A percentile compares a stretch with the other conserved stretches of the same genome.
These are phyloP conservation scores for Imleria badia DNA, from an alignment of 768 basidiomycete species.

Conservation along the genomic window DNA sequence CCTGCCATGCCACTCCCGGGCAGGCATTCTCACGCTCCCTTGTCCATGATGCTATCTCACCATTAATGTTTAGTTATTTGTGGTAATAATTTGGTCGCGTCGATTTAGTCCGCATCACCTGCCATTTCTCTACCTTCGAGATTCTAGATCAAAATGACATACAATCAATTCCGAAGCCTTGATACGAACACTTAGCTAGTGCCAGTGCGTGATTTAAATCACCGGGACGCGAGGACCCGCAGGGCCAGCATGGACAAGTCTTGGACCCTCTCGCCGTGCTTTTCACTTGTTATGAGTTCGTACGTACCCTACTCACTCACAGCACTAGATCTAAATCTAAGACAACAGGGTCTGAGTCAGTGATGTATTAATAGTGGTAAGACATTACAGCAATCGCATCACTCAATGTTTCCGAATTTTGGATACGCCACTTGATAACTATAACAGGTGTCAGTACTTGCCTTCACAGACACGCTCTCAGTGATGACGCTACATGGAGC, in stretches of 20 bases:
- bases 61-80: not conserved
- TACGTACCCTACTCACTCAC: not conserved
- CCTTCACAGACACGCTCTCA: not conserved
- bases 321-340: not conserved
- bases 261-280: too few species aligned
- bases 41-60: not conserved
- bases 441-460: not conserved
- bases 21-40: not conserved
- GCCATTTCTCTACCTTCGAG: not conserved
- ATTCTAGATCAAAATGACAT: not conserved
- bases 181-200: not conserved
- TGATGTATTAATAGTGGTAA: not conserved
- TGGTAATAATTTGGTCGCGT: constrained; percentile 3
- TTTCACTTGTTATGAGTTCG: not conserved
- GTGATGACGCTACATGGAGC: not conserved
- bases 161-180: not conserved
- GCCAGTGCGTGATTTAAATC: not conserved
- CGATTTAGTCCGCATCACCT: constrained; percentile 11
- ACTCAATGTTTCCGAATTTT: not conserved
- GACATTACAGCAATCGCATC: not conserved
- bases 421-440: not conserved
- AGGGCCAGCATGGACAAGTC: too few species aligned
- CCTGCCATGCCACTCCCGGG: not conserved
- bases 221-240: not conserved
- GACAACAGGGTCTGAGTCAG: constrained; percentile 8